These are phyloP conservation scores for Neostapfia colusana DNA, from an alignment of 176 grass and related monocot species.

Conservation along the genomic window DNA sequence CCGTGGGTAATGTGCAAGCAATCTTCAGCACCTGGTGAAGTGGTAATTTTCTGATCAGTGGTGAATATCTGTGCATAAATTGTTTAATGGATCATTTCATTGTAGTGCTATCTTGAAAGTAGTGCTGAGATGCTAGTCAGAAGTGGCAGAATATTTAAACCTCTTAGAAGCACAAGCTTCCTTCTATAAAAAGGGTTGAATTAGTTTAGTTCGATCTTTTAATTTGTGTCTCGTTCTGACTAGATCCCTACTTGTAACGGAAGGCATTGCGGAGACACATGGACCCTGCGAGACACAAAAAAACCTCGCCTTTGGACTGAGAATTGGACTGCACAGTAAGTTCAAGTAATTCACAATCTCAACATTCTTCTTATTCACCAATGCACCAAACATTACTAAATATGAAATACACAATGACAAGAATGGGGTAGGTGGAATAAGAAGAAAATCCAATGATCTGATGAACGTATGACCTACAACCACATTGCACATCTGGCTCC, in stretches of 20 bases:
- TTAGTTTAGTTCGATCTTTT: background rate
- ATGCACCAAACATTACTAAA: background rate
- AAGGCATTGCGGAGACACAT: constrained; percentile 95
- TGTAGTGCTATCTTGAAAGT: background rate
- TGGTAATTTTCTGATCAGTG: constrained; percentile 59
- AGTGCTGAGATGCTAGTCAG: background rate
- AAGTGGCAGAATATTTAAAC: background rate
- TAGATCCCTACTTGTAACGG: constrained; percentile 96
- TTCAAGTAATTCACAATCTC: constrained; percentile 45
- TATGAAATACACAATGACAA: constrained; percentile 9
- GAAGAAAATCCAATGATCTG: constrained; percentile 10
- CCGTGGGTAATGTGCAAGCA: constrained; percentile 98
- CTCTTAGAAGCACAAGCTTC: background rate
- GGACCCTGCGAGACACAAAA: constrained; percentile 48
- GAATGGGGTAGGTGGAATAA: constrained; percentile 7
- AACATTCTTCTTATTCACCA: constrained; percentile 23
- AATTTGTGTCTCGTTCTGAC: constrained; percentile 23
- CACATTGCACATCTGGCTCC: background rate
- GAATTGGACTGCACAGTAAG: constrained; percentile 99
- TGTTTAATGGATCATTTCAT: background rate
- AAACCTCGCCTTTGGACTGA: constrained; percentile 84
- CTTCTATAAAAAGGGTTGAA: background rate
- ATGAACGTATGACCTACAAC: constrained; percentile 28
- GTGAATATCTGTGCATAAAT: constrained; percentile 30
- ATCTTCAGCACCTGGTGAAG: constrained; percentile 66